These are phyloP conservation scores for Thielaviopsis euricoi DNA, from an alignment of 2,329 filamentous ascomycete species.

Conservation along the genomic window DNA sequence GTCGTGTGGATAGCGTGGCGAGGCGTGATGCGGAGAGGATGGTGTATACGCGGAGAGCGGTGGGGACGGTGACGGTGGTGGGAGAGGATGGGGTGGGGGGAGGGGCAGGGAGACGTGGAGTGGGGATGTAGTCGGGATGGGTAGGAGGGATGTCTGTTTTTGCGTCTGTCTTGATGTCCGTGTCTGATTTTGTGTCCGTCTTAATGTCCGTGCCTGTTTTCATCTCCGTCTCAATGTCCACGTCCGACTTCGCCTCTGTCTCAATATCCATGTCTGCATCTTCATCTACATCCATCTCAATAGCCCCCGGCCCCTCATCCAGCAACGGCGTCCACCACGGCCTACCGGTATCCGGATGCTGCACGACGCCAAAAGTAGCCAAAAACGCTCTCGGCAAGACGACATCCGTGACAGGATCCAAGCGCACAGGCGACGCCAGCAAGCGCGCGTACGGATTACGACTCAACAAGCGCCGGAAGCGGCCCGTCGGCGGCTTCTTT, in stretches of 20 bases:
- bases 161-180: background rate
- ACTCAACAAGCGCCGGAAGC: slow-evolving; percentile 41
- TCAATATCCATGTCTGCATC: background rate
- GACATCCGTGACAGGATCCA: slow-evolving; percentile 31
- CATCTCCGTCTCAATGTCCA: background rate
- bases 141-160: background rate
- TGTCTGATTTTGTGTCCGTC: background rate
- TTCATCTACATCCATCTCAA: background rate
- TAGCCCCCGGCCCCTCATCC: background rate
- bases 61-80: background rate
- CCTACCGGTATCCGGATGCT: slow-evolving; percentile 33
- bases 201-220: background rate
- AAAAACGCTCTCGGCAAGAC: slow-evolving; percentile 45
- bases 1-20: background rate
- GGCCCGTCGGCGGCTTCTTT: slow-evolving; percentile 16
- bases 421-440: slow-evolving; percentile 42
- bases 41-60: slow-evolving; percentile 4
- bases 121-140: slow-evolving; percentile 4
- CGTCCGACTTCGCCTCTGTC: background rate
- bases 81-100: background rate
- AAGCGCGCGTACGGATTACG: slow-evolving; percentile 49
- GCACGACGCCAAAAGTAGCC: slow-evolving; percentile 39
- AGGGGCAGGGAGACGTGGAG: background rate
- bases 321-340: slow-evolving; percentile 39
- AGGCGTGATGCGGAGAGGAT: slow-evolving; percentile 2